phyloP scores from a whole-genome alignment of 257 asterid genomes.

The Solanum phureja region DNA sequence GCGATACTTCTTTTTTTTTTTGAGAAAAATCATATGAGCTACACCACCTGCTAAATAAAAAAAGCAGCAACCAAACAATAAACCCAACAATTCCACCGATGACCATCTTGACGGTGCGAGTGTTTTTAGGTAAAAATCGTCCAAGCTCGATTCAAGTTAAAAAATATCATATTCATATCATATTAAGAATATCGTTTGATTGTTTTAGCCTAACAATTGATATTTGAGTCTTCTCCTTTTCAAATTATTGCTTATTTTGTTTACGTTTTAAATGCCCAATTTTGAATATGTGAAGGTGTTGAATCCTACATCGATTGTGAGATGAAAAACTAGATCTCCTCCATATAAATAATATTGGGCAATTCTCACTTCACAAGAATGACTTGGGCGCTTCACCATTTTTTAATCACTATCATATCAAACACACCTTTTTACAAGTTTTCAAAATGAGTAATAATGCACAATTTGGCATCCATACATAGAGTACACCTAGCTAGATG shows the following conservation, averaged over 20 bases:
- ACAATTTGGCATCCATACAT: neutral
- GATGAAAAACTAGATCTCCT: neutral
- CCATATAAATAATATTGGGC: neutral
- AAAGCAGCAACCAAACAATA: neutral
- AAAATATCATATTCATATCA: neutral
- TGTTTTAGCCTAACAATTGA: neutral
- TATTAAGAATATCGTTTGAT: neutral
- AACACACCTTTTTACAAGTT: neutral
- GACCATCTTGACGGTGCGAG: neutral
- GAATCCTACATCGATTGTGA: neutral
- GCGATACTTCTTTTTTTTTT: neutral
- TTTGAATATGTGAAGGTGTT: neutral
- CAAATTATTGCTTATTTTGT: neutral
- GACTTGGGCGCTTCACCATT: neutral
- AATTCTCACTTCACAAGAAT: neutral
- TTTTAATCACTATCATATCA: neutral
- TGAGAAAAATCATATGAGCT: neutral
- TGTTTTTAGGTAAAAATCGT: neutral
- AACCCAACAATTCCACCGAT: neutral
- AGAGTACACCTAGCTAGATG: neutral
- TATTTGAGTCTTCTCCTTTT: neutral
- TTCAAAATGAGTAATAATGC: neutral
- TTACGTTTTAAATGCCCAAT: neutral
- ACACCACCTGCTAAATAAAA: neutral
- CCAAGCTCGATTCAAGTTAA: neutral